Evolutionary conservation across 129 eudicot species (phyloP).

Genomic region (Heracleum sosnowskyi): DNA sequence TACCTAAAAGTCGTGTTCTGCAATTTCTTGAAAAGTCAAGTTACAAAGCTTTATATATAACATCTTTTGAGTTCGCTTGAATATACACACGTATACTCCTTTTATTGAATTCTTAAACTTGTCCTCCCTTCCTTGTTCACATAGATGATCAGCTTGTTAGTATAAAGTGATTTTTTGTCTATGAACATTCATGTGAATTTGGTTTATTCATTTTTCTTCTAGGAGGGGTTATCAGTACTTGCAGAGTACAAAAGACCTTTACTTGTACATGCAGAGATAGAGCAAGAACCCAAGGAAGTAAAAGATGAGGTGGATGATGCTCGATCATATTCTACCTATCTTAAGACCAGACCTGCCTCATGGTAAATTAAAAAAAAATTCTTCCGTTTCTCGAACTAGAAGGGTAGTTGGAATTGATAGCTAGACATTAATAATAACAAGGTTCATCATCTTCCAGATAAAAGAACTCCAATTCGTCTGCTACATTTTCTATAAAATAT

Average conservation of each 20-base stretch:
- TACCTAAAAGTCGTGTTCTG: conserved; percentile 16
- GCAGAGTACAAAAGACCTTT: conserved; percentile 84
- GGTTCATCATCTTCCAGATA: neutral
- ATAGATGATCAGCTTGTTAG: neutral
- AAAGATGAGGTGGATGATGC: conserved; percentile 34
- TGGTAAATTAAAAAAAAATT: conserved; percentile 24
- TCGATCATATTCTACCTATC: conserved; percentile 76
- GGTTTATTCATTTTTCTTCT: conserved; percentile 8
- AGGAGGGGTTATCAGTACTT: conserved; percentile 75
- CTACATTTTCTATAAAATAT: neutral
- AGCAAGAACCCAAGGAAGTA: conserved; percentile 36
- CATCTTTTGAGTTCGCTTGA: neutral
- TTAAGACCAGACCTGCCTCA: conserved; percentile 88
- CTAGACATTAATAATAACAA: neutral
- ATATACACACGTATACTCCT: neutral
- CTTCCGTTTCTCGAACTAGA: neutral
- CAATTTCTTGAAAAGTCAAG: neutral
- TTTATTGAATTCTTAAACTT: neutral
- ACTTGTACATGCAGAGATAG: conserved; percentile 92
- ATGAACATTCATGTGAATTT: neutral
- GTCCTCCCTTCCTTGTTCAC: neutral
- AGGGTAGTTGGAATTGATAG: neutral
- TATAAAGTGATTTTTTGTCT: neutral
- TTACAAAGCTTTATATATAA: neutral
- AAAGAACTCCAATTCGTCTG: neutral